phyloP scores from a whole-genome alignment of 2,329 filamentous ascomycete species.

The Exophiala mesophila region DNA sequence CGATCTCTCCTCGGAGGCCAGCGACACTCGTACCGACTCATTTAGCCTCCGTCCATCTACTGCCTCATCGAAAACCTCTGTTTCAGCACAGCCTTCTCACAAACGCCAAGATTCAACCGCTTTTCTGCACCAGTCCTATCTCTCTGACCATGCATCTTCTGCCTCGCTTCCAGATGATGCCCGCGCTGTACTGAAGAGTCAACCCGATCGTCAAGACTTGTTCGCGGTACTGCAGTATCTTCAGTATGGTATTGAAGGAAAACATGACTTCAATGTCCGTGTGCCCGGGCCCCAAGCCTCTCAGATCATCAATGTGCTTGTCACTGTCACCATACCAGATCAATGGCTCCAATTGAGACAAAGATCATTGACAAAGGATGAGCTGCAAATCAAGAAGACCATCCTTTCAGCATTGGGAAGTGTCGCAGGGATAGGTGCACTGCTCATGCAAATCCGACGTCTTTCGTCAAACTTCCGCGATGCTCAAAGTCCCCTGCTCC shows the following conservation, averaged over 20 bases:
- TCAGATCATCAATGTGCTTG: conserved; percentile 69
- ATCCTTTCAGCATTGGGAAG: conserved; percentile 65
- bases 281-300: conserved; percentile 63
- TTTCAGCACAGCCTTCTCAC: conserved; percentile 12
- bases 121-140: conserved; percentile 24
- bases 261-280: conserved; percentile 46
- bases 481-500: conserved; percentile 31
- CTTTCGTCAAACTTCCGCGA: conserved; percentile 41
- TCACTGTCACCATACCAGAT: conserved; percentile 70
- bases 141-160: conserved; percentile 10
- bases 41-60: conserved; percentile 16
- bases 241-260: conserved; percentile 28
- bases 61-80: conserved; percentile 33
- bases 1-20: conserved; percentile 13
- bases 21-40: conserved; percentile 7
- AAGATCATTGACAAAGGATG: conserved; percentile 6
- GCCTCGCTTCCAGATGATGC: conserved; percentile 42
- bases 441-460: conserved; percentile 63
- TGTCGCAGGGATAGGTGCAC: conserved; percentile 71
- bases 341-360: conserved; percentile 59
- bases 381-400: conserved; percentile 35
- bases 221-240: conserved; percentile 52
- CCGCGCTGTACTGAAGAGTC: conserved; percentile 55
- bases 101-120: conserved; percentile 21
- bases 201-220: conserved; percentile 59